Evolutionary conservation across 2,329 filamentous ascomycete species (phyloP).

Genomic region (Samsoniella hepiali): DNA sequence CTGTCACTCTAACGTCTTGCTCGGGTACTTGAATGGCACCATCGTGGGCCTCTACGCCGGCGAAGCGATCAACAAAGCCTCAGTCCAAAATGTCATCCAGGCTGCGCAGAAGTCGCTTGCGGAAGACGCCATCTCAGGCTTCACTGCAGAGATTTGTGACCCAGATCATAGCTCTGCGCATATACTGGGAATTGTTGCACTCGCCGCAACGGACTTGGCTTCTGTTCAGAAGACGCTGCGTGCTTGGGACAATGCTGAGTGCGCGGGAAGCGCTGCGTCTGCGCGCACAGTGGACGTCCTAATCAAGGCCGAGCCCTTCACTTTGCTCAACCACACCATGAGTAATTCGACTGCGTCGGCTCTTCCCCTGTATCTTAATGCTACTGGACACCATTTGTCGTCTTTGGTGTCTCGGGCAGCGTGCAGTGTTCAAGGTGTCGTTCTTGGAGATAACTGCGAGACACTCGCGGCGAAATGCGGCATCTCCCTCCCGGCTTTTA

Average conservation of each 20-base stretch:
- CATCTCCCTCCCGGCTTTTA: slow-evolving; percentile 34
- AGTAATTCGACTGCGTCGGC: neutral
- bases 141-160: neutral
- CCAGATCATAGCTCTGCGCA: neutral
- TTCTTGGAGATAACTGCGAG: slow-evolving; percentile 31
- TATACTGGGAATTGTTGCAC: neutral
- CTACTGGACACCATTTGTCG: too few species aligned
- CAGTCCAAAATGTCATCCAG: neutral
- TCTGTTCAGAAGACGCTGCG: neutral
- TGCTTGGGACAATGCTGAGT: neutral
- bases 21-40: slow-evolving; percentile 7
- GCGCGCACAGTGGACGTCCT: neutral
- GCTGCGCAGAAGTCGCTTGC: too few species aligned
- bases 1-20: neutral
- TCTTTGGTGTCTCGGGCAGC: slow-evolving; percentile 21
- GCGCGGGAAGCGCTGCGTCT: neutral
- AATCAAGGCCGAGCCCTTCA: neutral
- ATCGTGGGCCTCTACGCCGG: neutral
- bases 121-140: neutral
- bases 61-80: neutral
- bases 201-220: neutral
- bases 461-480: slow-evolving; percentile 36
- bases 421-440: slow-evolving; percentile 28
- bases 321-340: neutral
- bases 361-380: neutral